Percentiles rank a stretch among this genome's conserved stretches.
Conservation (phyloP, 306 rosid genomes). For the Corylus heterophylla region DNA sequence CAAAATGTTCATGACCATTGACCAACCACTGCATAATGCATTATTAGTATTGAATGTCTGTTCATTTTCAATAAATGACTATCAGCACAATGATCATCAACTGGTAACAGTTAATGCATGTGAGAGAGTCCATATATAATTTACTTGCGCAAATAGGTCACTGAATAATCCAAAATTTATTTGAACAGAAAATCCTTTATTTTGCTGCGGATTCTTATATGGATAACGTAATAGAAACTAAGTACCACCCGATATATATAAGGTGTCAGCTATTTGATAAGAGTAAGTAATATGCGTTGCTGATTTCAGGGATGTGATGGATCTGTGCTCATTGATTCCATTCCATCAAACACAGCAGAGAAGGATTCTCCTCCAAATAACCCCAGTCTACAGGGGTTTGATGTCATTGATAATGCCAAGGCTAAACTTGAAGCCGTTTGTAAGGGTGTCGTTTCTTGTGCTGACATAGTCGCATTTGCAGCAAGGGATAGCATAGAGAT, state of each 20-base stretch:
- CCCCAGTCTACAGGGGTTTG: slow-evolving; percentile 67
- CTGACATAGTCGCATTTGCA: slow-evolving; percentile 75
- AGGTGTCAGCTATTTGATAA: background rate
- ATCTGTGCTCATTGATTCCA: slow-evolving; percentile 72
- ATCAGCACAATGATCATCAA: too few relatives aligned
- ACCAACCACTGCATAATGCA: background rate
- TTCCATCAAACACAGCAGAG: slow-evolving; percentile 61
- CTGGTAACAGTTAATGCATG: too few relatives aligned
- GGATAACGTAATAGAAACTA: too few relatives aligned
- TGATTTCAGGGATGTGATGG: slow-evolving; percentile 68
- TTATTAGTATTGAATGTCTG: too few relatives aligned
- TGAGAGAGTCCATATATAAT: too few relatives aligned
- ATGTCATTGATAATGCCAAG: slow-evolving; percentile 73
- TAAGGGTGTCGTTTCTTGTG: slow-evolving; percentile 62
- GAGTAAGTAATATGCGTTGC: background rate
- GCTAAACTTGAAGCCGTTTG: slow-evolving; percentile 64
- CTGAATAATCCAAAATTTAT: too few relatives aligned
- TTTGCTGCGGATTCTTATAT: too few relatives aligned
- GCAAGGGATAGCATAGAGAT: slow-evolving; percentile 71
- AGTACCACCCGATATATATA: too few relatives aligned
- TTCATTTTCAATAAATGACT: too few relatives aligned
- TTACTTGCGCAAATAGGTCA: too few relatives aligned
- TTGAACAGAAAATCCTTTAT: too few relatives aligned
- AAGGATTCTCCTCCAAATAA: slow-evolving; percentile 70
- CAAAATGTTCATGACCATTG: too few relatives aligned